Base-by-base conservation (phyloP, 495 filamentous ascomycete species). In the Filosporella fistucella region DNA sequence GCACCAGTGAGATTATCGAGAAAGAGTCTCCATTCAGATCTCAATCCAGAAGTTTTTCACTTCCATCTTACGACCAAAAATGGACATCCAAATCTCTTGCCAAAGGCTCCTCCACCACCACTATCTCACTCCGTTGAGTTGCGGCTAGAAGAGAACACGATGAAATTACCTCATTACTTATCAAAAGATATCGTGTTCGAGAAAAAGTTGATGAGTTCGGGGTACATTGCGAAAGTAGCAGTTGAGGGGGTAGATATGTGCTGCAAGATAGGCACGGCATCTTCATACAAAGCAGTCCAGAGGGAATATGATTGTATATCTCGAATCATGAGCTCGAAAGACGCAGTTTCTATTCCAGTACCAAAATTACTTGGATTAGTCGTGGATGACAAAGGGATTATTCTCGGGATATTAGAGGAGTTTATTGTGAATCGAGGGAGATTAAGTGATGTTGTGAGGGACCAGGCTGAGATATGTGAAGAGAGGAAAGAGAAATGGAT, bases 401-500 rank as follows among this genome's bases (percentile, higher is more conserved):
- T 49, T 41, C 37, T 49, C 41, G 51, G 46, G 11, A 43, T 49
- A 23, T 45, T 49, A 14, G 45, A 54, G 25, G 45, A 49, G 33
- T 43, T 44, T 21, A 49, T 49, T 39, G 28, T 46, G 13, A 47
- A 12, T 29, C 28, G 26, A 45, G 34, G 5, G 22, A 23, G 30
- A 8, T 16, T 44, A 17, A 23, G 20, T 51, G 29, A 42, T 42
- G 26, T 51, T 28, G 40, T 21, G 33, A 22, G 43, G 41, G 47
- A 7, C 35, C 40, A 50, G 30, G 42, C 47, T 36, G 42, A 28
- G 11, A 16, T 35, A 45, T 42, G 26, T n/a, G 14, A 10, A 2
- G 52, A 46, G 34, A 45, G 42, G 18, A 46, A 35, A 45, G 23
- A 52, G 17, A 60, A 61, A 47, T 64, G 61, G 61, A 28, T 45